Conservation (phyloP, 805 yeast genomes). For the Scheffersomyces coipomensis region DNA sequence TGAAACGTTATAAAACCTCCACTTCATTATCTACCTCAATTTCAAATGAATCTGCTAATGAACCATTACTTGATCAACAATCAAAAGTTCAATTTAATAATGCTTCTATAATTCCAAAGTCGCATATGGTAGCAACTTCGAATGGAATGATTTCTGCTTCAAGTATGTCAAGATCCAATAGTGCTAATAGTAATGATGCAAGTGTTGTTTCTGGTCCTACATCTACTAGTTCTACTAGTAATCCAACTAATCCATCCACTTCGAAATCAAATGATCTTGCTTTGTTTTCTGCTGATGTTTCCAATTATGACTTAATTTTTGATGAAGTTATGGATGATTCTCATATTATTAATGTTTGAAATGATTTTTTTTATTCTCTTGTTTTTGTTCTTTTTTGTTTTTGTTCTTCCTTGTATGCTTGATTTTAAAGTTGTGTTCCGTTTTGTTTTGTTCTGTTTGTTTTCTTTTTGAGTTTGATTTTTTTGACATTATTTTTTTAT, state of each 20-base stretch:
- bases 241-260: too few relatives aligned
- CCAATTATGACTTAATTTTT: slow-evolving; percentile 22
- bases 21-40: neutral
- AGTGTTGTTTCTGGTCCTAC: too few relatives aligned
- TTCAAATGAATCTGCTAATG: neutral
- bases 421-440: too few relatives aligned
- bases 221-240: neutral
- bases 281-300: slow-evolving; percentile 8
- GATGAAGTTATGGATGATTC: slow-evolving; percentile 27
- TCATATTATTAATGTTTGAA: slow-evolving; percentile 19
- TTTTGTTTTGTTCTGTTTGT: too few relatives aligned
- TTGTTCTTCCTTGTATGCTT: too few relatives aligned
- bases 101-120: neutral
- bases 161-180: neutral
- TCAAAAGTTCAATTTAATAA: neutral
- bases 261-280: slow-evolving; percentile 2
- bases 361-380: neutral
- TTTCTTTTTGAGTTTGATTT: too few relatives aligned
- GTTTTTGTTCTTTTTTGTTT: neutral
- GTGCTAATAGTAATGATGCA: neutral
- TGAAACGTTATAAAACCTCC: slow-evolving; percentile 3
- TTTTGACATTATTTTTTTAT: too few relatives aligned
- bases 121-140: neutral
- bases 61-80: neutral
- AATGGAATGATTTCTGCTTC: neutral